Evolutionary conservation across 768 basidiomycete species (phyloP).

Genomic region (Leccinum variicolor): DNA sequence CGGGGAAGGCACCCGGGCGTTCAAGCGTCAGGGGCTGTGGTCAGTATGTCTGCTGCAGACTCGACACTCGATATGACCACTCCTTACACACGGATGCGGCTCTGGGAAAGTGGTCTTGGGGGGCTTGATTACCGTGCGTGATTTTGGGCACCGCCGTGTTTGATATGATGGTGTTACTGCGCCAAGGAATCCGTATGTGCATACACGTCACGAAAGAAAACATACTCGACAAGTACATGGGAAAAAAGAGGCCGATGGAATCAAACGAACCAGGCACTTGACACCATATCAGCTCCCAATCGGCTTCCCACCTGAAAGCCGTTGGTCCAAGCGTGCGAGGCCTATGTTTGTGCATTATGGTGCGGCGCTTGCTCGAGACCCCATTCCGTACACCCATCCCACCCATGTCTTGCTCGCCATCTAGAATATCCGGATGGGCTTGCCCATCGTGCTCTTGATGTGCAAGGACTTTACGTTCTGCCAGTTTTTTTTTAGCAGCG

Average conservation of each 20-base stretch:
- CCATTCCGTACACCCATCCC: constrained; percentile 11
- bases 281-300: constrained; percentile 83
- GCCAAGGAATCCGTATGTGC: background rate
- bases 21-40: constrained; percentile 15
- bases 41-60: background rate
- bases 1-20: constrained; percentile 9
- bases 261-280: constrained; percentile 18
- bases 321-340: constrained; percentile 99
- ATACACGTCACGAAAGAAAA: constrained; percentile 8
- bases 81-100: background rate
- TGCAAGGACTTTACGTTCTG: constrained; percentile 99
- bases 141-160: background rate
- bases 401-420: background rate
- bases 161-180: background rate
- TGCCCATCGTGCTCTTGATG: constrained; percentile 99
- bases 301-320: constrained; percentile 64
- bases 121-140: background rate
- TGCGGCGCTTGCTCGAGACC: constrained; percentile 22
- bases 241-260: constrained; percentile 11
- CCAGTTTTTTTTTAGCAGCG: constrained; percentile 99
- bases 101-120: constrained; percentile 5
- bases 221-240: constrained; percentile 19
- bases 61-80: too few species aligned
- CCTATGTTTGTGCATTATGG: constrained; percentile 88
- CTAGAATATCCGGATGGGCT: constrained; percentile 93